Evolutionary conservation across 2,329 filamentous ascomycete species (phyloP), one percentile per base, ranked within the genome.

Genomic region (Allantophomopsis cytisporea): DNA sequence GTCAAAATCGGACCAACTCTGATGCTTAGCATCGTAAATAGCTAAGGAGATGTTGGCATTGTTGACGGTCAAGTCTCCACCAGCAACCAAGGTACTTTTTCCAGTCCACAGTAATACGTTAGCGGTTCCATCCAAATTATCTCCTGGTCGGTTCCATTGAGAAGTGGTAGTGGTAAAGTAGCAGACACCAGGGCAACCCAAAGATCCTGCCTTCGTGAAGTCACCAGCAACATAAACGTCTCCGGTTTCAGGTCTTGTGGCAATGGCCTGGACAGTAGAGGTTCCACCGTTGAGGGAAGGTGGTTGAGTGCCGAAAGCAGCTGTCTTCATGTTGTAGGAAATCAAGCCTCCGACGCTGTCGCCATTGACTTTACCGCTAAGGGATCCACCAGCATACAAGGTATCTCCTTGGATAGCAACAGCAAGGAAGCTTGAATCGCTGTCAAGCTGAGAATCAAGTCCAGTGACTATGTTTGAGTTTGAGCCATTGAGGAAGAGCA

Each of bases 201-300:
- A 70, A 4, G 81, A 80, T 20, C 91, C 91, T 14, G 87, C 91
- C 23, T 73, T 75, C n/a, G 75, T 66, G 54, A 96, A 98, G 8
- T 73, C 76, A 23, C 91, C 91, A 31, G 82, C 89, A 23, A 98
- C 82, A 53, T 83, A 98, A 11, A 98, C 68, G 38, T 91, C 76
- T 2, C 70, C 67, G 14, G 76, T 77, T 40, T 71, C 72, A 1
- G 84, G 83, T 40, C 80, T 80, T 7, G 79, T 68, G 10, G 76
- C 72, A 48, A 98, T 86, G 20, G 83, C 67, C 42, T 85, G 81
- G 33, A 96, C 87, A 2, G 76, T 73, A 18, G 78, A 76, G 45
- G 77, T 71, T 5, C 67, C 64, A 12, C 89, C 88, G 10, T 69
- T 69, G 2, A 96, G 66, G 2, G 80, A 70, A 20, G 87, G 79